A percentile compares a stretch with the other conserved stretches of the same genome.
phyloP scores from a whole-genome alignment of 148 eudicot species.

The Camellia lanceoleosa region DNA sequence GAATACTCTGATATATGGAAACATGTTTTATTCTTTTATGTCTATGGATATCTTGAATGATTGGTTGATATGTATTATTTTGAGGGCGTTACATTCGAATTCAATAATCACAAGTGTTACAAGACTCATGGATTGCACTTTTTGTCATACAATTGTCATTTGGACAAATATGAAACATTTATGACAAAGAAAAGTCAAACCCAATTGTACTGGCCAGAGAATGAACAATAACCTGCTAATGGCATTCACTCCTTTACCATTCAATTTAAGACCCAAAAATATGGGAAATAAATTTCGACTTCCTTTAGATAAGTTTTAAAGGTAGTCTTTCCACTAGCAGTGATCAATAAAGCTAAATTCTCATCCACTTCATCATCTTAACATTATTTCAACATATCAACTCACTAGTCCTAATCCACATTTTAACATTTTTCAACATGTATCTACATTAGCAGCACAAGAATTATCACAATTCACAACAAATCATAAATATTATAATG shows the following conservation, averaged over 20 bases:
- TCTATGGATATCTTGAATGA: too few relatives aligned
- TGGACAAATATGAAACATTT: background rate
- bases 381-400: too few relatives aligned
- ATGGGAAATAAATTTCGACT: background rate
- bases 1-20: too few relatives aligned
- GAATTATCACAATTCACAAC: background rate
- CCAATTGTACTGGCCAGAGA: background rate
- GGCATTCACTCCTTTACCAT: too few relatives aligned
- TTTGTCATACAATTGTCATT: background rate
- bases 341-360: background rate
- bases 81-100: background rate
- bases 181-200: background rate
- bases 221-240: too few relatives aligned
- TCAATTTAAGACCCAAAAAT: too few relatives aligned
- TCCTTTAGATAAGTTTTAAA: background rate
- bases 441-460: background rate
- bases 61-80: too few relatives aligned
- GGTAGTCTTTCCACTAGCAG: background rate
- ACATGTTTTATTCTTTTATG: too few relatives aligned
- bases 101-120: background rate
- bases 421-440: too few relatives aligned
- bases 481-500: background rate
- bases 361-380: background rate
- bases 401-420: too few relatives aligned
- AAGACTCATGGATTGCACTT: background rate